Evolutionary conservation across 257 asterid species (phyloP).

Genomic region (Ehretia macrophylla): DNA sequence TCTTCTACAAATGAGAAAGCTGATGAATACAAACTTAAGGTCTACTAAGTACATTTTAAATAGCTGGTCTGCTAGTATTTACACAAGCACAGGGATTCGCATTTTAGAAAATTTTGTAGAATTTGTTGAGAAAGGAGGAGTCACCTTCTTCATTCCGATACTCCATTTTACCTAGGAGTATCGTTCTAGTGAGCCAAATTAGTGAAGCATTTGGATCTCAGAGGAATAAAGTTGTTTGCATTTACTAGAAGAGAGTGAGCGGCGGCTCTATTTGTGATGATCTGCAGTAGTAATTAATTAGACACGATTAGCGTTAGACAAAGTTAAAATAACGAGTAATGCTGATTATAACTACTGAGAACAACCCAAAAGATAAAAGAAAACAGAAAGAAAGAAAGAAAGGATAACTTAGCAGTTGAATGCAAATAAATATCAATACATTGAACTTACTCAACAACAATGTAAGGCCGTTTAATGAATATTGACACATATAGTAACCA

Average conservation of each 20-base stretch:
- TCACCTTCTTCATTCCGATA: not conserved
- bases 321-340: too few species aligned
- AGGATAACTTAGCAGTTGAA: too few species aligned
- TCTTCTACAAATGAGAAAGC: too few species aligned
- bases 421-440: too few species aligned
- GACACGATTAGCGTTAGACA: not conserved
- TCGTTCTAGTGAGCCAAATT: too few species aligned
- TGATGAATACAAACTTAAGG: too few species aligned
- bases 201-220: not conserved
- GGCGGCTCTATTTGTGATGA: not conserved
- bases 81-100: not conserved
- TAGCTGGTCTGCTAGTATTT: not conserved
- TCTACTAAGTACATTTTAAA: not conserved
- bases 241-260: slow-evolving; percentile 3
- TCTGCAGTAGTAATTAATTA: slow-evolving; percentile 4
- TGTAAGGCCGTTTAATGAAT: too few species aligned
- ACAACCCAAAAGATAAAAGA: not conserved
- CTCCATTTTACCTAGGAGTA: not conserved
- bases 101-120: not conserved
- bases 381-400: too few species aligned
- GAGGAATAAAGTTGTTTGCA: not conserved
- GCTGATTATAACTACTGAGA: not conserved
- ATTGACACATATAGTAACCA: too few species aligned
- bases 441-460: too few species aligned
- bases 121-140: not conserved